Evolutionary conservation across 164 flowering plant species (phyloP).

Genomic region (Umbilicus rupestris): DNA sequence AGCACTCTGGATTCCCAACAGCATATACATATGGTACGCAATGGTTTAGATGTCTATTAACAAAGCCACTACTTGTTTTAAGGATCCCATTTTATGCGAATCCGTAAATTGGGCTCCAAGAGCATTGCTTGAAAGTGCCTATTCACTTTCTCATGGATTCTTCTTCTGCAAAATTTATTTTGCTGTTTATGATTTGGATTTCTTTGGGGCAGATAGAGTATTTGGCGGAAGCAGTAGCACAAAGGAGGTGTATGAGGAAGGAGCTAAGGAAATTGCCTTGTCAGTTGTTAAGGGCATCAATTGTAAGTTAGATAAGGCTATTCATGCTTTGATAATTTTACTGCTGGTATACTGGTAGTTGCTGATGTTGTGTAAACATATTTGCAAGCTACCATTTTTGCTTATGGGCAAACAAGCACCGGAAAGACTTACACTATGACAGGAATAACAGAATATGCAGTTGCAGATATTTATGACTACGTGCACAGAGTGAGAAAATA

Average conservation of each 20-base stretch:
- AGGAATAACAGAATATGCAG: slow-evolving; percentile 72
- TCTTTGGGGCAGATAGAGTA: slow-evolving; percentile 39
- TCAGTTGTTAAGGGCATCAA: slow-evolving; percentile 65
- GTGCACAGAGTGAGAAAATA: slow-evolving; percentile 41
- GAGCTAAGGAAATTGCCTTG: slow-evolving; percentile 51
- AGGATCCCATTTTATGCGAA: background rate
- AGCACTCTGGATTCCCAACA: slow-evolving; percentile 72
- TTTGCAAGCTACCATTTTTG: slow-evolving; percentile 78
- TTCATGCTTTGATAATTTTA: background rate
- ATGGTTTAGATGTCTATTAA: background rate
- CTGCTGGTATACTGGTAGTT: too few relatives aligned
- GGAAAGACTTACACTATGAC: slow-evolving; percentile 96
- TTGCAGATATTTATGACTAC: slow-evolving; percentile 77
- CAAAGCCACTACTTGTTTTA: background rate
- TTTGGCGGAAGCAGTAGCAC: slow-evolving; percentile 41
- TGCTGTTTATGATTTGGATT: background rate
- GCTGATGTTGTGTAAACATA: background rate
- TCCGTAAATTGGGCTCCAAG: too few relatives aligned
- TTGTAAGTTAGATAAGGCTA: slow-evolving; percentile 28
- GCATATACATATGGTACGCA: slow-evolving; percentile 73
- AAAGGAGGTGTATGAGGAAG: slow-evolving; percentile 54
- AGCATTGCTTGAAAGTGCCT: too few relatives aligned
- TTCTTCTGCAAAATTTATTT: too few relatives aligned
- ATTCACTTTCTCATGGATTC: too few relatives aligned
- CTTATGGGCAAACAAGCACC: slow-evolving; percentile 98